These are phyloP conservation scores for Chenopodium album DNA, from an alignment of 148 eudicot species.

Conservation along the genomic window DNA sequence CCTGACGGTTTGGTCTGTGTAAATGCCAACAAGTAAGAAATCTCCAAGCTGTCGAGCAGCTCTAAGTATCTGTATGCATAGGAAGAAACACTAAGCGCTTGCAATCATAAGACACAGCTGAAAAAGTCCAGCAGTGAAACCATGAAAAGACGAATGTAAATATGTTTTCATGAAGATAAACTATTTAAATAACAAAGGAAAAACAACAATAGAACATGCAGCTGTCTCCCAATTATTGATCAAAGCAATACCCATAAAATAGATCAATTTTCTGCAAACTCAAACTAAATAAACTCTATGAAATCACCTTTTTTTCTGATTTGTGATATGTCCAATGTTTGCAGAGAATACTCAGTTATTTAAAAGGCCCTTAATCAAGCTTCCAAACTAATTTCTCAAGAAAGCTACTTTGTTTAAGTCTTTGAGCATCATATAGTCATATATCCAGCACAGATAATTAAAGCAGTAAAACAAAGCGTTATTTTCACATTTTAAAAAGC, in stretches of 20 bases:
- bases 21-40: conserved; percentile 90
- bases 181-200: neutral
- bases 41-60: conserved; percentile 87
- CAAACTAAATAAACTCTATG: neutral
- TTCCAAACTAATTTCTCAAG: neutral
- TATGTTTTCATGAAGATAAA: conserved; percentile 8
- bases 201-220: conserved; percentile 18
- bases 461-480: neutral
- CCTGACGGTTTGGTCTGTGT: conserved; percentile 81
- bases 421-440: neutral
- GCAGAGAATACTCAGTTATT: neutral
- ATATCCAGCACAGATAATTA: neutral
- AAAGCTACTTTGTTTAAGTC: neutral
- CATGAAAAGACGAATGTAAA: conserved; percentile 16
- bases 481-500: too few species aligned
- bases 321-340: neutral
- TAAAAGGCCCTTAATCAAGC: neutral
- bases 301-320: neutral
- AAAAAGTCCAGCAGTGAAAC: neutral
- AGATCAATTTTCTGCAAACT: neutral
- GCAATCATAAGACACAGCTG: conserved; percentile 4
- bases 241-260: neutral
- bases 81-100: conserved; percentile 17
- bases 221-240: conserved; percentile 19
- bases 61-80: conserved; percentile 67